Conservation (phyloP, 1,284 basidiomycete species). For the Sutorius eximius region DNA sequence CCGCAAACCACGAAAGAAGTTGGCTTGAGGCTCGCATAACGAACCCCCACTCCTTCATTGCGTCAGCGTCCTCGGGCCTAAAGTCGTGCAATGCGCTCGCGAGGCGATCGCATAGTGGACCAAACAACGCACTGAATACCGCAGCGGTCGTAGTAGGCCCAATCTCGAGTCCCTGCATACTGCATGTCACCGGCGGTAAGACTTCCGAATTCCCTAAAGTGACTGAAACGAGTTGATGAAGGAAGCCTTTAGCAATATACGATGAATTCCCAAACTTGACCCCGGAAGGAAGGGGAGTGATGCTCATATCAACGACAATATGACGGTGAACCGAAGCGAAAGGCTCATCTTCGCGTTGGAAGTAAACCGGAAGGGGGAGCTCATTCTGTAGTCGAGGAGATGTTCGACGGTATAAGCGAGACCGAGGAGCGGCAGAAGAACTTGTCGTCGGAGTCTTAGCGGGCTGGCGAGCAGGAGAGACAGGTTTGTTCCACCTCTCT, state of each 20-base stretch:
- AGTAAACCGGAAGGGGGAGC: constrained; percentile 13
- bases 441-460: background rate
- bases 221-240: constrained; percentile 52
- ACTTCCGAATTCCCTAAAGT: constrained; percentile 30
- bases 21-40: constrained; percentile 41
- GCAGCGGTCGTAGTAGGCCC: constrained; percentile 39
- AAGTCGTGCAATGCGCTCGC: constrained; percentile 38
- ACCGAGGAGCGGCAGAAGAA: constrained; percentile 2
- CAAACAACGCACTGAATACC: constrained; percentile 42
- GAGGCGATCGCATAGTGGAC: constrained; percentile 45
- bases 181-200: constrained; percentile 30
- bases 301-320: constrained; percentile 48
- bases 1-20: no score
- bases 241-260: constrained; percentile 56
- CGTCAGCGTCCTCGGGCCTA: constrained; percentile 15
- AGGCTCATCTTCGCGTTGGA: constrained; percentile 11
- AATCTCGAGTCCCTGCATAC: constrained; percentile 42
- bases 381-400: constrained; percentile 14
- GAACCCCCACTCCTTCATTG: constrained; percentile 39
- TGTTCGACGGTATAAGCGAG: constrained; percentile 20
- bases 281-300: constrained; percentile 50
- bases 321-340: constrained; percentile 14
- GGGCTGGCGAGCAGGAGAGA: constrained; percentile 19
- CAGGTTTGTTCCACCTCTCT: constrained; percentile 33
- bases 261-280: constrained; percentile 48